Percentiles rank a stretch among this genome's conserved stretches.
These are phyloP conservation scores for Annulohypoxylon maeteangense DNA, from an alignment of 495 filamentous ascomycete genomes.

Conservation along the genomic window DNA sequence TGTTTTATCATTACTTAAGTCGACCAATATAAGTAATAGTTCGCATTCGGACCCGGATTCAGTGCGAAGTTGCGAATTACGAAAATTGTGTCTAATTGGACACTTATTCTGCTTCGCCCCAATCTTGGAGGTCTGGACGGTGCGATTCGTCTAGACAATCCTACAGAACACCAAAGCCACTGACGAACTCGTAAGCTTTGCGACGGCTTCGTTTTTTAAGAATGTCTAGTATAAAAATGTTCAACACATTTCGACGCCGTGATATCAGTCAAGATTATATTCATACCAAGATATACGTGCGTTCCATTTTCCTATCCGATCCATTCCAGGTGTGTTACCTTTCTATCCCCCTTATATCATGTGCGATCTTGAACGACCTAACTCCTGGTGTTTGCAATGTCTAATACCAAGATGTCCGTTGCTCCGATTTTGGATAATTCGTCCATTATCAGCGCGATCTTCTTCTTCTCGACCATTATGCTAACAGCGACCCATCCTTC, in stretches of 20 bases:
- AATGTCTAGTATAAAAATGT: neutral
- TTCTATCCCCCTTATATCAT: neutral
- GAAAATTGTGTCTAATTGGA: conserved; percentile 22
- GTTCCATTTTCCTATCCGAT: neutral
- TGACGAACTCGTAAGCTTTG: conserved; percentile 18
- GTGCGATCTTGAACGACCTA: conserved; percentile 2
- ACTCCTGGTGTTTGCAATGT: conserved; percentile 84
- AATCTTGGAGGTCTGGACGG: neutral
- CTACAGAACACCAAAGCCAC: conserved; percentile 20
- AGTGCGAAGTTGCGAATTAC: conserved; percentile 22
- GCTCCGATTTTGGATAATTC: conserved; percentile 82
- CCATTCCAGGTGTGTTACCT: neutral
- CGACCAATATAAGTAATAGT: neutral
- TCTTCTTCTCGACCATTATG: conserved; percentile 93
- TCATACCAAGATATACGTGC: neutral
- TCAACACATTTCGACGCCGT: neutral
- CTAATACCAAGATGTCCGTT: conserved; percentile 85
- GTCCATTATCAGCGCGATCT: conserved; percentile 91
- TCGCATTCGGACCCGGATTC: conserved; percentile 21
- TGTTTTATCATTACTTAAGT: neutral
- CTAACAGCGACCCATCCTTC: conserved; percentile 93
- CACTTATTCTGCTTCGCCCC: neutral
- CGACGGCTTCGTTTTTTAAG: neutral
- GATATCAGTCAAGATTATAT: neutral
- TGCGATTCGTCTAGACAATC: neutral